phyloP scores from a whole-genome alignment of 306 rosid genomes.

The Trifolium fragiferum region DNA sequence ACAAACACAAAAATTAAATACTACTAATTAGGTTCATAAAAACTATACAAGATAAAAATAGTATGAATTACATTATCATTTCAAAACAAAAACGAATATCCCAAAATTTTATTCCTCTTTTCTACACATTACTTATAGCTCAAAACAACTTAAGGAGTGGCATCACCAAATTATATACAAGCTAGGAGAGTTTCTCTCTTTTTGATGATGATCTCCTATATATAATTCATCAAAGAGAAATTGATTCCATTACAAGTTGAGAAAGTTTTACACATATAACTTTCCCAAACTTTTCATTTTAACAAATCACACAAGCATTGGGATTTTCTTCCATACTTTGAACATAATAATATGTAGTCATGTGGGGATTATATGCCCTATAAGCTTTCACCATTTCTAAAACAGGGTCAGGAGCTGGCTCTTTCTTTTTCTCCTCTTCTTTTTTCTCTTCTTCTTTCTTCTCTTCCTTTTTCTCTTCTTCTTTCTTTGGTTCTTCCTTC shows the following conservation, averaged over 20 bases:
- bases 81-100: slow-evolving; percentile 38
- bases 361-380: slow-evolving; percentile 77
- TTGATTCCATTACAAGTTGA: slow-evolving; percentile 39
- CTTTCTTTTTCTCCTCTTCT: slow-evolving; percentile 57
- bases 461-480: slow-evolving; percentile 59
- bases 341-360: slow-evolving; percentile 68
- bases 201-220: slow-evolving; percentile 44
- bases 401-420: slow-evolving; percentile 61
- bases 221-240: slow-evolving; percentile 30
- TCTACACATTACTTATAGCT: slow-evolving; percentile 53
- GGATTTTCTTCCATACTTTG: slow-evolving; percentile 98
- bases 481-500: slow-evolving; percentile 59
- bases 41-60: neutral
- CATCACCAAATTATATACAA: slow-evolving; percentile 62
- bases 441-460: slow-evolving; percentile 53
- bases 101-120: slow-evolving; percentile 54
- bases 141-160: slow-evolving; percentile 43
- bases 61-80: slow-evolving; percentile 36
- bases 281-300: slow-evolving; percentile 31
- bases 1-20: neutral
- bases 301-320: slow-evolving; percentile 81
- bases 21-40: neutral
- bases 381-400: slow-evolving; percentile 77
- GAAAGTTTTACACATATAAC: slow-evolving; percentile 34
- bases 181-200: slow-evolving; percentile 31